phyloP scores from a whole-genome alignment of 208 protist species.

The Plasmodiophora brassicae region DNA sequence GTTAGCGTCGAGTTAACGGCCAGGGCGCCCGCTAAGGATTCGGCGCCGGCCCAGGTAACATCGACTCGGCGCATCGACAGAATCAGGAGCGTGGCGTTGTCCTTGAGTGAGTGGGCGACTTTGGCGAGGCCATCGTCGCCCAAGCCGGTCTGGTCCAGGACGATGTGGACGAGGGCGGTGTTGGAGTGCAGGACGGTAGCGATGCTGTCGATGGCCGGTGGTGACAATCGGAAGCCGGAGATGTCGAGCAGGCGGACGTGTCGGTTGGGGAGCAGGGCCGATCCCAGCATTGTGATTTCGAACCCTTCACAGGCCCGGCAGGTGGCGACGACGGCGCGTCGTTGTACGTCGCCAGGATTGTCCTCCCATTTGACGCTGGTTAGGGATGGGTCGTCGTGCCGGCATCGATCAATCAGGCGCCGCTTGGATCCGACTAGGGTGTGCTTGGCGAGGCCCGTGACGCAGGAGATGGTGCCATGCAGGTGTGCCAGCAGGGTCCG shows the following conservation, averaged over 20 bases:
- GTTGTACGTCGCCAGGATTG: background rate
- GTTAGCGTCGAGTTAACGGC: background rate
- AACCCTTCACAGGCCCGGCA: background rate
- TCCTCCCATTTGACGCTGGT: background rate
- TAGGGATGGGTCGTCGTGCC: conserved; percentile 13
- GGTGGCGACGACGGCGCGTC: background rate
- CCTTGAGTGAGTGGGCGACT: background rate
- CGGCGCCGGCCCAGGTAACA: background rate
- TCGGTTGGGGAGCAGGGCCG: background rate
- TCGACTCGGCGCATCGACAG: background rate
- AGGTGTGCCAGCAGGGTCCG: too few species aligned
- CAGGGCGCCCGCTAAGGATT: background rate
- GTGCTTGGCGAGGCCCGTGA: background rate
- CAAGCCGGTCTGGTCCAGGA: conserved; percentile 10
- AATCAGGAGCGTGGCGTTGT: background rate
- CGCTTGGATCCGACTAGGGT: background rate
- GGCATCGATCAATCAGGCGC: background rate
- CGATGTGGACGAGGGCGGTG: background rate
- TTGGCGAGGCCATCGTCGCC: background rate
- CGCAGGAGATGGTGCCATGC: background rate
- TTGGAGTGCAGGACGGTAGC: background rate
- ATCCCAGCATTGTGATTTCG: background rate
- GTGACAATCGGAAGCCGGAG: background rate
- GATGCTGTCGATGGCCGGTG: background rate
- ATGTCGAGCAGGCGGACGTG: conserved; percentile 5